Evolutionary conservation across 768 basidiomycete genomes (phyloP).

Genomic region (Termitomyces heimii): DNA sequence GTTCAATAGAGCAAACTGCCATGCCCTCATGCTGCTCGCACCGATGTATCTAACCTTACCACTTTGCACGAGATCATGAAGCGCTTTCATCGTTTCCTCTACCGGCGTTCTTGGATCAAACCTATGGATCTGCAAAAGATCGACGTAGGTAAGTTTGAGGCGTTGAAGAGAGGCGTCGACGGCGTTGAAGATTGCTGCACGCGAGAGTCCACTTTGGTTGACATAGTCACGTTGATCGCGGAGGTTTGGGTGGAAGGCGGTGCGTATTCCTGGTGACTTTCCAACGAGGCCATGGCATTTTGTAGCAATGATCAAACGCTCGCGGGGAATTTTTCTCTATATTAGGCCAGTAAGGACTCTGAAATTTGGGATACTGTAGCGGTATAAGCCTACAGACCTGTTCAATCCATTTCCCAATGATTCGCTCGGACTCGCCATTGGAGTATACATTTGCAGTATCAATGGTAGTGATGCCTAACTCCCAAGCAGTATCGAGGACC

Average conservation of each 20-base stretch:
- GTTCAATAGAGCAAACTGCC: conserved; percentile 40
- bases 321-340: conserved; percentile 10
- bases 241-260: not conserved
- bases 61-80: conserved; percentile 36
- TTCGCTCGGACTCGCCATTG: conserved; percentile 32
- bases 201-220: conserved; percentile 14
- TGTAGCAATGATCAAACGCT: conserved; percentile 10
- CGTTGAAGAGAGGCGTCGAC: conserved; percentile 25
- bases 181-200: conserved; percentile 27
- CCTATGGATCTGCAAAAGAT: conserved; percentile 37
- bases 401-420: conserved; percentile 38
- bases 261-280: not conserved
- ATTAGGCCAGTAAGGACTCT: conserved; percentile 7
- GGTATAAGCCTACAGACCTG: conserved; percentile 12
- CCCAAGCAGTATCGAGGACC: conserved; percentile 43
- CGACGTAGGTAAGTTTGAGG: conserved; percentile 22
- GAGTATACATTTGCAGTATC: conserved; percentile 33
- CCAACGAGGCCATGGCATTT: conserved; percentile 10
- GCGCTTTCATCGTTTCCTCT: conserved; percentile 39
- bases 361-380: not conserved
- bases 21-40: conserved; percentile 39
- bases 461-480: conserved; percentile 28
- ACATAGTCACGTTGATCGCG: conserved; percentile 9
- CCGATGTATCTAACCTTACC: conserved; percentile 40
- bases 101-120: conserved; percentile 26